Conservation (phyloP, 768 basidiomycete species). For the Boletus fagicola region DNA sequence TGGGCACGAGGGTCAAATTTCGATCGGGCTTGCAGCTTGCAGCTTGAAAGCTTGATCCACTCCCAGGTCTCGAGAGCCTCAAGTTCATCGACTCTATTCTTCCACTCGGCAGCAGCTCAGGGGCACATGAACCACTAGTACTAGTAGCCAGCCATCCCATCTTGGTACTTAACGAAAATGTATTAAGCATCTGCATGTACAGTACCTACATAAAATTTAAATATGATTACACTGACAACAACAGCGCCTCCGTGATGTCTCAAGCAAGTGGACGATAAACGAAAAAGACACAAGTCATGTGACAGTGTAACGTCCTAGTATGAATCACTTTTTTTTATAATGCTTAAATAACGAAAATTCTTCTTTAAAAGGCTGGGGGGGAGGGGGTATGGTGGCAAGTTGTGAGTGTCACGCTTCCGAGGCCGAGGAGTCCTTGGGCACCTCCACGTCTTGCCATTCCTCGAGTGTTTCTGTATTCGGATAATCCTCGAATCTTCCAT, state of each 20-base stretch:
- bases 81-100: not conserved
- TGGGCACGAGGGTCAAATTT: no score
- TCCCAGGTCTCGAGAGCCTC: not conserved
- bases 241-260: not conserved
- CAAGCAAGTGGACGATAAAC: not conserved
- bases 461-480: constrained; percentile 31
- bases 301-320: not conserved
- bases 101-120: not conserved
- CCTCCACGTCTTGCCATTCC: constrained; percentile 47
- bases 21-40: not conserved
- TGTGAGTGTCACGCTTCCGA: constrained; percentile 12
- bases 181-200: no score
- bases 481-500: constrained; percentile 7
- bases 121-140: not conserved
- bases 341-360: not conserved
- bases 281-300: not conserved
- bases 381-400: not conserved
- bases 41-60: not conserved
- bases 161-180: not conserved
- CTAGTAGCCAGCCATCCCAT: not conserved
- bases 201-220: not conserved
- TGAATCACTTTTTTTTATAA: not conserved
- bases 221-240: not conserved
- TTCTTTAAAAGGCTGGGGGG: not conserved
- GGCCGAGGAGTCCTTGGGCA: constrained; percentile 9